phyloP scores from a whole-genome alignment of 345 rosid genomes.

The Eucalyptus melliodora region DNA sequence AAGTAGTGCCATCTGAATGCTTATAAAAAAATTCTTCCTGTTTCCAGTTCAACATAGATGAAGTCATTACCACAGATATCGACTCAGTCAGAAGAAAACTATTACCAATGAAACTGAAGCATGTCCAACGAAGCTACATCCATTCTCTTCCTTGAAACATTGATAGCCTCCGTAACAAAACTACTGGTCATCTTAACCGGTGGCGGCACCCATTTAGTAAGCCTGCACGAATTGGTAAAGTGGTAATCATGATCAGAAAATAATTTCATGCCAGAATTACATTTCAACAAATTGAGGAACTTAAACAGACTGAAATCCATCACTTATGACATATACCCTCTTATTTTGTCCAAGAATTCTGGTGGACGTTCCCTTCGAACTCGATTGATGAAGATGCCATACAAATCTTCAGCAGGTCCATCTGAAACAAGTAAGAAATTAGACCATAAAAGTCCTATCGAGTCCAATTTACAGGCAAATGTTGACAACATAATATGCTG shows the following conservation, averaged over 20 bases:
- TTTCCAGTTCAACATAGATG: neutral
- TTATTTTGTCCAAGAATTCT: constrained; percentile 51
- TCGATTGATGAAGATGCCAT: constrained; percentile 77
- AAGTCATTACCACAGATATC: neutral
- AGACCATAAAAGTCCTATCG: neutral
- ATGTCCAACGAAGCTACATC: constrained; percentile 87
- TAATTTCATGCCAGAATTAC: neutral
- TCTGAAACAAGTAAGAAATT: constrained; percentile 16
- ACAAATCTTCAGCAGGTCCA: constrained; percentile 96
- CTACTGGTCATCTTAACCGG: constrained; percentile 90
- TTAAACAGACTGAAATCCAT: neutral
- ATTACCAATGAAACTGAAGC: constrained; percentile 98
- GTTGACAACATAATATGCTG: neutral
- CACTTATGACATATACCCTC: constrained; percentile 32
- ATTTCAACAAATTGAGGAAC: neutral
- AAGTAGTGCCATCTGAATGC: neutral
- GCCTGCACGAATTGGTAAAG: constrained; percentile 19
- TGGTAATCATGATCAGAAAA: neutral
- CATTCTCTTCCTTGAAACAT: constrained; percentile 84
- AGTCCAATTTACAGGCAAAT: neutral
- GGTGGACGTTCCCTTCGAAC: constrained; percentile 76
- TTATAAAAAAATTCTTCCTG: neutral
- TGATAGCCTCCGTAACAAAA: constrained; percentile 53
- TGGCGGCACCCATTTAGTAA: constrained; percentile 97
- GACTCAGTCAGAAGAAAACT: neutral